Conservation (phyloP, 129 eudicot genomes). For the Tanacetum coccineum region DNA sequence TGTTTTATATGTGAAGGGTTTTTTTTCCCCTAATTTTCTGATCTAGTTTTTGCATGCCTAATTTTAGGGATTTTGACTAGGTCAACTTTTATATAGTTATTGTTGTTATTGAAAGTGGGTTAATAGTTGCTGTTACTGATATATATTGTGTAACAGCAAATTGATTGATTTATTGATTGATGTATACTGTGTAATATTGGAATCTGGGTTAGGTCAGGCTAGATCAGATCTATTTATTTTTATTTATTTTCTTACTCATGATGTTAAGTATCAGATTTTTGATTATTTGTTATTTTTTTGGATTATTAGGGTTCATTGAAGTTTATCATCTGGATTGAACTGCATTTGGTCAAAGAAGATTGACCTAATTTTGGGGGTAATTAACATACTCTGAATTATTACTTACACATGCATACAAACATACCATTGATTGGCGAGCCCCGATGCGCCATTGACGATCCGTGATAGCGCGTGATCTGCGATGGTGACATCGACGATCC, state of each 20-base stretch:
- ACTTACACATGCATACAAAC: constrained; percentile 7
- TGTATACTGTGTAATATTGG: constrained; percentile 19
- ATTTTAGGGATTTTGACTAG: constrained; percentile 40
- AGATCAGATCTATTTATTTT: constrained; percentile 38
- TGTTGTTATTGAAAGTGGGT: constrained; percentile 21
- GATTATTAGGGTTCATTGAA: constrained; percentile 22
- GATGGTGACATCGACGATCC: background rate
- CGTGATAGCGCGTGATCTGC: background rate
- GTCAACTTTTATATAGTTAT: constrained; percentile 25
- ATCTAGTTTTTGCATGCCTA: constrained; percentile 21
- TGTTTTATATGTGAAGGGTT: constrained; percentile 5
- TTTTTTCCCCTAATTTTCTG: constrained; percentile 22
- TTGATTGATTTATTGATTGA: constrained; percentile 18
- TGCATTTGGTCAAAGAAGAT: constrained; percentile 27
- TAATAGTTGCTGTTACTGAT: constrained; percentile 13
- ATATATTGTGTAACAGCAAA: constrained; percentile 10
- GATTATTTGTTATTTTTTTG: background rate
- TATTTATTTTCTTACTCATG: background rate
- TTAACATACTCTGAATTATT: constrained; percentile 12
- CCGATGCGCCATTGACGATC: background rate
- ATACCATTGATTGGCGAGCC: background rate
- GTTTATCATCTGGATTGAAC: constrained; percentile 31
- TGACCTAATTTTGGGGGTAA: constrained; percentile 29
- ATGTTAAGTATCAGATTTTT: background rate
- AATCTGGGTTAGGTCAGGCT: constrained; percentile 26